Conservation (phyloP, 2,329 filamentous ascomycete genomes). For the Macrophomina tecta region DNA sequence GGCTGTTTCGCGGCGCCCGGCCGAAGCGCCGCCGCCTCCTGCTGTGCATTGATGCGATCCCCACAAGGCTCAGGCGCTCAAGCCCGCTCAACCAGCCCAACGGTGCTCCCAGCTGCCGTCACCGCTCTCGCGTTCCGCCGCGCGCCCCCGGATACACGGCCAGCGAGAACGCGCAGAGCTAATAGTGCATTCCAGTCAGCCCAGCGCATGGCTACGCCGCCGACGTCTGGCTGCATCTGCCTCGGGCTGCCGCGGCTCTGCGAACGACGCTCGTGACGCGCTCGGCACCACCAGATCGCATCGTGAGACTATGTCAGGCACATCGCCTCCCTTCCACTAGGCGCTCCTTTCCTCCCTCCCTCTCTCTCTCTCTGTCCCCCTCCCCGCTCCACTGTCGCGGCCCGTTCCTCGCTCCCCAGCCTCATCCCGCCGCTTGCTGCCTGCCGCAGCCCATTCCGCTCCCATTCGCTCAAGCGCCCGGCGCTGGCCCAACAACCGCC, state of each 20-base stretch:
- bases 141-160: not conserved
- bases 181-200: not conserved
- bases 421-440: conserved; percentile 10
- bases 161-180: not conserved
- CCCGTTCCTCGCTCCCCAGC: conserved; percentile 3
- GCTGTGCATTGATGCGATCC: not conserved
- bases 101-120: conserved; percentile 2
- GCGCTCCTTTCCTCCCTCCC: conserved; percentile 8
- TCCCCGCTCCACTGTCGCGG: conserved; percentile 13
- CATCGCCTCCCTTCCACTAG: not conserved
- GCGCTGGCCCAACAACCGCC: conserved; percentile 28
- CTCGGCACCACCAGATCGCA: conserved; percentile 26
- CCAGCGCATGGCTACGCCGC: not conserved
- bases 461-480: conserved; percentile 3
- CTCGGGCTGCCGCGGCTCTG: conserved; percentile 15
- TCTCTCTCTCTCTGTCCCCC: not conserved
- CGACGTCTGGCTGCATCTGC: conserved; percentile 1
- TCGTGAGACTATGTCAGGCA: conserved; percentile 20
- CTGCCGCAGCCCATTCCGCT: not conserved
- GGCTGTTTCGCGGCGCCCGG: conserved; percentile 9
- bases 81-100: not conserved
- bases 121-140: not conserved
- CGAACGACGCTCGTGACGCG: conserved; percentile 25
- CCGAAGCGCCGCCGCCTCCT: not conserved
- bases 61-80: conserved; percentile 1